Evolutionary conservation across 2,329 filamentous ascomycete genomes (phyloP).

Genomic region (Monilinia fructicola): DNA sequence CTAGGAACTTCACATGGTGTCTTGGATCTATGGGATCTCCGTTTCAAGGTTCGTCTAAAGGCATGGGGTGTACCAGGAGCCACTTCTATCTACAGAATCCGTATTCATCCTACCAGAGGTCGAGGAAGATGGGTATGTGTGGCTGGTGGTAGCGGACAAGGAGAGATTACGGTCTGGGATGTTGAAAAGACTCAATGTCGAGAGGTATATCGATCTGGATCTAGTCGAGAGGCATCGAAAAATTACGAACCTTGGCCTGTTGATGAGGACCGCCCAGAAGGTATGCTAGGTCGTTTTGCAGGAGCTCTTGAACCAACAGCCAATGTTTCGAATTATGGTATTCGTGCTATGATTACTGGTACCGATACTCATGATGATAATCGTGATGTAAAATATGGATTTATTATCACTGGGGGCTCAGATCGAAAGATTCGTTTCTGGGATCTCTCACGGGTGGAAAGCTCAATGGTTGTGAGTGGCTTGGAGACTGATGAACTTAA

Average conservation of each 20-base stretch:
- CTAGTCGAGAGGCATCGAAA: constrained; percentile 58
- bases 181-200: constrained; percentile 85
- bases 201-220: constrained; percentile 76
- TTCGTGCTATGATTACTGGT: constrained; percentile 72
- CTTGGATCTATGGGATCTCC: constrained; percentile 90
- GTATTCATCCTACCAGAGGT: constrained; percentile 74
- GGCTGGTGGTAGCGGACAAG: constrained; percentile 79
- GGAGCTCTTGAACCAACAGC: constrained; percentile 63
- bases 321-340: constrained; percentile 57
- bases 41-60: constrained; percentile 86
- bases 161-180: constrained; percentile 94
- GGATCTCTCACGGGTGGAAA: constrained; percentile 78
- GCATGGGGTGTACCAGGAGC: constrained; percentile 85
- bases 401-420: constrained; percentile 82
- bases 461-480: constrained; percentile 78
- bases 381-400: constrained; percentile 73
- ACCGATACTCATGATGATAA: constrained; percentile 69
- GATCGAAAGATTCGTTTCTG: constrained; percentile 93
- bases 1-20: constrained; percentile 92
- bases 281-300: constrained; percentile 83
- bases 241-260: constrained; percentile 83
- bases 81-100: constrained; percentile 74
- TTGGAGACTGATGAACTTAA: constrained; percentile 67
- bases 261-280: constrained; percentile 84
- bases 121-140: constrained; percentile 85